These are phyloP conservation scores for Paraphoma chrysanthemicola DNA, from an alignment of 2,329 filamentous ascomycete species.

Conservation along the genomic window DNA sequence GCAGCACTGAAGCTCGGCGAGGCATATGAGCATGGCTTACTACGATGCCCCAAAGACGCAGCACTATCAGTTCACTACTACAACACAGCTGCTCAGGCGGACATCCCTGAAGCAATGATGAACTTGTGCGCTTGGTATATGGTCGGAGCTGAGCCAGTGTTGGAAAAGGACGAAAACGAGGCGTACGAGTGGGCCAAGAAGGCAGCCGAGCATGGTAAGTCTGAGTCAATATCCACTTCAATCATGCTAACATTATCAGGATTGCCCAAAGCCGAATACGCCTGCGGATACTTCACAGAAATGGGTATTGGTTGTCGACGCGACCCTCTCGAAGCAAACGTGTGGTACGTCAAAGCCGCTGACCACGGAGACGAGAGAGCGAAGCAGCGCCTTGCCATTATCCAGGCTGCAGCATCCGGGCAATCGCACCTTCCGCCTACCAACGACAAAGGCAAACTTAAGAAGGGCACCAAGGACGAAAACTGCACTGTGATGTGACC, in stretches of 20 bases:
- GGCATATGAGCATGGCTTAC: conserved; percentile 90
- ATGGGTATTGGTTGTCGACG: conserved; percentile 96
- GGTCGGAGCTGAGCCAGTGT: conserved; percentile 87
- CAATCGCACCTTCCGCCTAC: conserved; percentile 35
- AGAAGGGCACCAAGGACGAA: conserved; percentile 47
- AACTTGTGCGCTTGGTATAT: conserved; percentile 98
- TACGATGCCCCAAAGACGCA: conserved; percentile 88
- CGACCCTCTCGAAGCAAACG: conserved; percentile 94
- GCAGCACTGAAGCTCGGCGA: conserved; percentile 91
- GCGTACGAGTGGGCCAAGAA: conserved; percentile 95
- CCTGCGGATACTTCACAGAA: conserved; percentile 95
- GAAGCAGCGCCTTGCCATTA: conserved; percentile 83
- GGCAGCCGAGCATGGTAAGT: conserved; percentile 82
- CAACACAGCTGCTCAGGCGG: conserved; percentile 85
- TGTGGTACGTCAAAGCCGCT: conserved; percentile 97
- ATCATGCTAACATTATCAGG: conserved; percentile 54
- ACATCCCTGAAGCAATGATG: conserved; percentile 93
- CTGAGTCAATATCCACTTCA: not conserved
- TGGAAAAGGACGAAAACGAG: conserved; percentile 95
- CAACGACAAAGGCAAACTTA: conserved; percentile 38
- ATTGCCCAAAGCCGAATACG: conserved; percentile 79
- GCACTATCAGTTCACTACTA: conserved; percentile 97
- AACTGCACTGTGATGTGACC: conserved; percentile 48
- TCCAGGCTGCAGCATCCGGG: conserved; percentile 78
- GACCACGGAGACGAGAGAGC: conserved; percentile 91